These are phyloP conservation scores for Zoysia pacifica DNA, from an alignment of 176 grass and related monocot genomes.

Conservation along the genomic window DNA sequence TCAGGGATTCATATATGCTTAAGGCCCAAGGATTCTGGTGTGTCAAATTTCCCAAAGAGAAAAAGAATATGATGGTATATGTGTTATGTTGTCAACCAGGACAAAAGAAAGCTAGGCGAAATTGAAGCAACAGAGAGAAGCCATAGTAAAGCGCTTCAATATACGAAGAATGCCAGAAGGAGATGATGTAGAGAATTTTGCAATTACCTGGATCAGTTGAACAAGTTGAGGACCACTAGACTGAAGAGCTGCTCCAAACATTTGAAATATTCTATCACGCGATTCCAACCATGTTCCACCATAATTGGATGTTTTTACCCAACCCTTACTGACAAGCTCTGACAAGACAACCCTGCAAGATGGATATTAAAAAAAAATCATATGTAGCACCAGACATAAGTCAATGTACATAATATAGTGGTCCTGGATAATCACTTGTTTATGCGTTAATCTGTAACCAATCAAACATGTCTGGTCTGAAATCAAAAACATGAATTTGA, in stretches of 20 bases:
- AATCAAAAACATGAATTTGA: conserved; percentile 23
- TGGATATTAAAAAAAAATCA: conserved; percentile 9
- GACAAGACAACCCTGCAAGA: conserved; percentile 59
- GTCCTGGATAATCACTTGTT: not conserved
- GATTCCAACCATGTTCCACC: conserved; percentile 52
- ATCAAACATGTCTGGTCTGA: conserved; percentile 15
- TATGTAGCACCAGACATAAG: conserved; percentile 19
- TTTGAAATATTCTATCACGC: conserved; percentile 59
- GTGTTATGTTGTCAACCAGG: conserved; percentile 5
- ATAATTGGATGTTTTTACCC: conserved; percentile 55
- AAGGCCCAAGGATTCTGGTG: conserved; percentile 7
- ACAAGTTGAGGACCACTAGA: conserved; percentile 61
- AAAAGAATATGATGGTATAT: not conserved
- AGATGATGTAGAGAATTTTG: conserved; percentile 14
- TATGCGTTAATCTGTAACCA: not conserved
- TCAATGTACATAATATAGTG: not conserved
- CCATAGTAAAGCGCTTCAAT: conserved; percentile 28
- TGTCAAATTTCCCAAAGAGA: not conserved
- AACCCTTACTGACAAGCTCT: conserved; percentile 65
- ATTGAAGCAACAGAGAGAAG: not conserved
- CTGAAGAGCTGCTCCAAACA: conserved; percentile 62
- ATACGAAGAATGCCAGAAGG: conserved; percentile 18
- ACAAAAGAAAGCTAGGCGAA: conserved; percentile 3
- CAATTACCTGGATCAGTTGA: conserved; percentile 73
- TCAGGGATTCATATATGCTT: not conserved